phyloP scores from a whole-genome alignment of 768 basidiomycete species.

The Exidia glandulosa region DNA sequence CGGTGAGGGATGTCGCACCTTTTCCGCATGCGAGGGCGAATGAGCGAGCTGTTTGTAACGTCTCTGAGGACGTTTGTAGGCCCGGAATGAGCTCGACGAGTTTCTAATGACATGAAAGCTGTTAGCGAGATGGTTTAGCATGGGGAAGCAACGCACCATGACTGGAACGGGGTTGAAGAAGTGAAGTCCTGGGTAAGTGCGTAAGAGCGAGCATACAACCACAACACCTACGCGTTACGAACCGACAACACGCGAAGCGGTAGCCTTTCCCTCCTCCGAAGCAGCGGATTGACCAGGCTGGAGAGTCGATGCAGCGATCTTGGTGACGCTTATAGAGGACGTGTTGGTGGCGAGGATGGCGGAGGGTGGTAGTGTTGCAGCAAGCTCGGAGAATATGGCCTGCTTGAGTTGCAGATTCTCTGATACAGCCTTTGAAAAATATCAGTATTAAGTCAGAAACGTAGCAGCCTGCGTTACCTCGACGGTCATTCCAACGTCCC shows the following conservation, averaged over 20 bases:
- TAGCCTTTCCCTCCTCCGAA: slow-evolving; percentile 50
- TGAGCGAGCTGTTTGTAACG: slow-evolving; percentile 60
- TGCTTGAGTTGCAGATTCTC: slow-evolving; percentile 74
- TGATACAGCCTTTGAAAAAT: slow-evolving; percentile 57
- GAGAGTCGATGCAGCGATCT: slow-evolving; percentile 76
- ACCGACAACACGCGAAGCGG: slow-evolving; percentile 76
- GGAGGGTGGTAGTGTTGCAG: slow-evolving; percentile 52
- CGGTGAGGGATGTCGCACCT: slow-evolving; percentile 30
- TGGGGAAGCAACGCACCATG: slow-evolving; percentile 44
- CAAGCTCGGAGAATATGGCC: slow-evolving; percentile 60
- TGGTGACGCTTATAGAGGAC: slow-evolving; percentile 88
- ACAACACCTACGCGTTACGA: no score
- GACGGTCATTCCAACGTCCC: slow-evolving; percentile 83
- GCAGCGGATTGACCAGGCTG: slow-evolving; percentile 44
- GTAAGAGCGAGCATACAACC: neutral
- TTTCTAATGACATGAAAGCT: slow-evolving; percentile 42
- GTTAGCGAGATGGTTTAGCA: slow-evolving; percentile 9
- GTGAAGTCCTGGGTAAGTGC: slow-evolving; percentile 69
- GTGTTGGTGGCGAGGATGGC: slow-evolving; percentile 89
- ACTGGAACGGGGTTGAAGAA: slow-evolving; percentile 97
- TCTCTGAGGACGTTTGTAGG: slow-evolving; percentile 74
- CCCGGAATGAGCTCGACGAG: slow-evolving; percentile 92
- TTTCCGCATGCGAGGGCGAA: slow-evolving; percentile 89
- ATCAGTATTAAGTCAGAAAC: neutral
- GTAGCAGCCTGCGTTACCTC: slow-evolving; percentile 39